Percentiles rank a stretch among this genome's conserved stretches.
phyloP scores from a whole-genome alignment of 768 basidiomycete species.

The Trametes punicea region DNA sequence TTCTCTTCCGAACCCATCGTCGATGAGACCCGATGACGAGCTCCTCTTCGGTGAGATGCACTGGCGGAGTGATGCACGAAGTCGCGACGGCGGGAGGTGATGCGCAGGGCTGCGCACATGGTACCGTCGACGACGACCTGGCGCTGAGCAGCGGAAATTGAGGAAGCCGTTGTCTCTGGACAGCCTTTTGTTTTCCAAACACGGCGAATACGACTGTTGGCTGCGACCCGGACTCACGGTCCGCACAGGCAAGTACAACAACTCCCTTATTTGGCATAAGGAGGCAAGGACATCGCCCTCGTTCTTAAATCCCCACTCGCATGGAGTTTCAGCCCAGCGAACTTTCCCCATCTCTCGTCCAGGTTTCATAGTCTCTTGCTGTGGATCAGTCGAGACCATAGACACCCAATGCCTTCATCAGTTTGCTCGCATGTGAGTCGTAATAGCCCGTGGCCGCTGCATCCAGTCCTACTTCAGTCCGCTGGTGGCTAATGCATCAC shows the following conservation, averaged over 20 bases:
- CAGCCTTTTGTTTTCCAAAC: slow-evolving; percentile 21
- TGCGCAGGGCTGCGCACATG: slow-evolving; percentile 8
- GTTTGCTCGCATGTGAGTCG: slow-evolving; percentile 20
- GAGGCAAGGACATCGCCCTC: slow-evolving; percentile 9
- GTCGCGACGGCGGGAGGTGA: not conserved
- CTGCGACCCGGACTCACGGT: not conserved
- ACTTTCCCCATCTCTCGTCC: not conserved
- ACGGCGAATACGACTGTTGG: not conserved
- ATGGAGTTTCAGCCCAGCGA: slow-evolving; percentile 4
- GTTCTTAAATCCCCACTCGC: slow-evolving; percentile 15
- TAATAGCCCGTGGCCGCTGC: not conserved
- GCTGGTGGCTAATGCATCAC: slow-evolving; percentile 2
- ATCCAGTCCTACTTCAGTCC: not conserved
- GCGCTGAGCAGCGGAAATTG: not conserved
- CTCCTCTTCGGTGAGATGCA: not conserved
- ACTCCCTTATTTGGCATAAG: slow-evolving; percentile 16
- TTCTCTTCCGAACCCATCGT: not conserved
- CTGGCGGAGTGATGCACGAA: not conserved
- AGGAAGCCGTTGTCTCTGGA: slow-evolving; percentile 4
- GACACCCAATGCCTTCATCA: slow-evolving; percentile 16
- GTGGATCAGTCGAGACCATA: not conserved
- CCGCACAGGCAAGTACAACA: slow-evolving; percentile 15
- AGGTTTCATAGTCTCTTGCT: not conserved
- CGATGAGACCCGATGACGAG: not conserved
- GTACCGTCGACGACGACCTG: not conserved